Evolutionary conservation across 352 stramenopile species (phyloP), one percentile per base, ranked within the genome.

Genomic region (Phytophthora fragariaefolia): DNA sequence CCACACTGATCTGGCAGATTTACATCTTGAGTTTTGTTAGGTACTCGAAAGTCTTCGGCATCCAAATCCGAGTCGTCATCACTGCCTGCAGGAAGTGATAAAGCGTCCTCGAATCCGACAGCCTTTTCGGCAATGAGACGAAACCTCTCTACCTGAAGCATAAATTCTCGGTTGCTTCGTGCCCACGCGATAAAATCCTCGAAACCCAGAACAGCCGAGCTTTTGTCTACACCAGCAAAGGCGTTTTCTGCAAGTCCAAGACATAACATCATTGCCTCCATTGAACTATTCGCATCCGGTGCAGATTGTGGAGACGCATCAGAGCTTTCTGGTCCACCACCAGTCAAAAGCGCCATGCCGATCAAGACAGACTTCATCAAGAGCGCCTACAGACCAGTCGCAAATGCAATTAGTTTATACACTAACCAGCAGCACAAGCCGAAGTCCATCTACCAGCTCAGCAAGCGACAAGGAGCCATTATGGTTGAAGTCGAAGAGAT

Each of bases 181-280:
- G 87, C 84, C 86, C 87, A 94, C 6, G 83, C 71, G 54, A 96
- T 86, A 49, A 96, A 95, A 43, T 91, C 88, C 34, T 94, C 85
- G 43, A 88, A 92, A 13, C 77, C 72, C 1, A 96, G 77, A 17
- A 77, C 71, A 18, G 79, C 66, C 1, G 53, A 66, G 15, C 78
- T 71, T 34, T 82, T 81, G 27, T 90, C 80, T 24, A 78, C 82
- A 20, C 71, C 74, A 5, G 74, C 52, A 59, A 94, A 94, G 1
- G 85, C 83, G 15, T 69, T 78, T 53, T 85, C 73, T 20, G 83
- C 79, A 8, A 91, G 70, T 15, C 64, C 62, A 22, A 91, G 65
- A 47, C 82, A 90, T 6, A 75, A 51, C 30, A 70, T 58, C 78
- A 86, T 86, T 13, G 63, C 65, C 8, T 80, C 61, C 47, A 79